Evolutionary conservation across 2,329 filamentous ascomycete genomes (phyloP), one percentile per base, ranked within the genome.

Genomic region (Cladosporium sp.): DNA sequence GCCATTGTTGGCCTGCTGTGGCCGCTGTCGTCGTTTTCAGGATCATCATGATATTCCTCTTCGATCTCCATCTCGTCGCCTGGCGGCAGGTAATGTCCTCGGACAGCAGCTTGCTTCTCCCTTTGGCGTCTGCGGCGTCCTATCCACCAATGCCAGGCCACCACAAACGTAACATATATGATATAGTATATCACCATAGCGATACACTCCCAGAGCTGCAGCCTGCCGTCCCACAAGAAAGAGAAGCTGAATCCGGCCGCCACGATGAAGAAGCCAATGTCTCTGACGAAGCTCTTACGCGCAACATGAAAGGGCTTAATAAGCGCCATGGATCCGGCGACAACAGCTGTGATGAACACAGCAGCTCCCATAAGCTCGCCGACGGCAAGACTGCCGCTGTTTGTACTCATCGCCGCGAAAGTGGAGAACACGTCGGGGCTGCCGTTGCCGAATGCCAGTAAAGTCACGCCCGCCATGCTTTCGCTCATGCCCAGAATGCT

Each of bases 381-480:
- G 36, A 99, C 84, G 1, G 93, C 93, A 77, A 99, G 81, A 73
- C 91, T 95, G n/a, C 92, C 92, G 66, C 91, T 96, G 64, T 97
- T 89, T 19, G 91, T 96, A 63, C 85, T 85, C 89, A 99, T 97
- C 59, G 93, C 95, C 13, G 93, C 93, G 71, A 99, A 97, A 2
- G 93, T 99, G 58, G 91, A 96, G 70, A 99, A 99, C 40, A 99
- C 91, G 70, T 99, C 93, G 2, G 93, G 93, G 55, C 92, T 97
- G 47, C 93, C 93, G 74, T 99, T 99, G 57, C 93, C 93, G 70
- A 99, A 95, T 7, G 93, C 93, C 47, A 99, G 74, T 63, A 99
- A 95, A 0, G 93, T 99, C 22, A 99, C 95, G 30, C 93, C 93
- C 0, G 93, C 90, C 70, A 99, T 79, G 68, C 89, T 97, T 73